A percentile compares a stretch with the other conserved stretches of the same genome.
Conservation (phyloP, 2,329 filamentous ascomycete genomes). For the Parafenestella ontariensis region DNA sequence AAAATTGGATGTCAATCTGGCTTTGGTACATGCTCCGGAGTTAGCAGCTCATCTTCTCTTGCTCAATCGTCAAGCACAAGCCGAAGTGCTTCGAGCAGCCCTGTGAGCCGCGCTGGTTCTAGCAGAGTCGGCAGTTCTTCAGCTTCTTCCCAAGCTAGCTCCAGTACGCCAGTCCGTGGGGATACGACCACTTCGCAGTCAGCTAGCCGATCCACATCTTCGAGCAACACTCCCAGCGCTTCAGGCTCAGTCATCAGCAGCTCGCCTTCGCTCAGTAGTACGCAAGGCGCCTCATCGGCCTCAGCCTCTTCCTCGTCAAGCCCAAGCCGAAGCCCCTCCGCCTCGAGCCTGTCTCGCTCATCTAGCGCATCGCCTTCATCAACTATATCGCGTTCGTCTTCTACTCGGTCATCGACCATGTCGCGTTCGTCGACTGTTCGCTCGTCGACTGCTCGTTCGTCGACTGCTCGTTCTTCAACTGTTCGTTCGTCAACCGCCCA, state of each 20-base stretch:
- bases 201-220: not conserved
- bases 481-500: no score
- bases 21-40: not conserved
- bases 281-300: not conserved
- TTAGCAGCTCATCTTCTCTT: not conserved
- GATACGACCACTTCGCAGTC: not conserved
- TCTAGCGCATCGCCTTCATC: not conserved
- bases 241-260: not conserved
- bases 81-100: not conserved
- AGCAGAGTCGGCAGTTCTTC: not conserved
- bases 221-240: not conserved
- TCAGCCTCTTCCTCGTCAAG: not conserved
- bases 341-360: not conserved
- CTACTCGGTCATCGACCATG: not conserved
- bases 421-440: no score
- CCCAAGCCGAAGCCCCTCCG: not conserved
- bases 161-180: not conserved
- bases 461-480: no score
- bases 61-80: not conserved
- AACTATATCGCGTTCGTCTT: not conserved
- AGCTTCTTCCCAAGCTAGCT: not conserved
- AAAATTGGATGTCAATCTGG: not conserved
- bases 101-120: not conserved
- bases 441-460: no score
- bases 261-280: not conserved